phyloP scores from a whole-genome alignment of 2,329 filamentous ascomycete species.

The Trichoderma hamatum region DNA sequence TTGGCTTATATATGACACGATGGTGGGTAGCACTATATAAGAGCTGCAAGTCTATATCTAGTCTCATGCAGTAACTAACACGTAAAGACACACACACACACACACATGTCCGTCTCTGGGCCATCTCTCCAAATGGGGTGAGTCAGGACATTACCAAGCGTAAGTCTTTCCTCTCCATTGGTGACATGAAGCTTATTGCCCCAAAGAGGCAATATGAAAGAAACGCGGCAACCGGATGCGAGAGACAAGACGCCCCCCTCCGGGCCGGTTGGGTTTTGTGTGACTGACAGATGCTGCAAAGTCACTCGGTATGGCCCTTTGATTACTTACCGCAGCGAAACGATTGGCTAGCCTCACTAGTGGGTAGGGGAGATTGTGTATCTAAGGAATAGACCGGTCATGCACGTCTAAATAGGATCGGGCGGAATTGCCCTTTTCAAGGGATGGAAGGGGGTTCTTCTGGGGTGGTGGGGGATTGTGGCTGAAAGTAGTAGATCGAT shows the following conservation, averaged over 20 bases:
- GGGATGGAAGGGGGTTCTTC: not conserved
- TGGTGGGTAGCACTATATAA: not conserved
- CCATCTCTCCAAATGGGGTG: not conserved
- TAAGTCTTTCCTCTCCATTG: not conserved
- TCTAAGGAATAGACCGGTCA: not conserved
- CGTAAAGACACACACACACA: not conserved
- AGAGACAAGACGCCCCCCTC: not conserved
- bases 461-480: slow-evolving; percentile 1
- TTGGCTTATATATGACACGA: not conserved
- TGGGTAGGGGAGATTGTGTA: not conserved
- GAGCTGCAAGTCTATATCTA: not conserved
- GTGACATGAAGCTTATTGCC: not conserved
- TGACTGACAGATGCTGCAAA: not conserved
- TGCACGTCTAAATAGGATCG: slow-evolving; percentile 1
- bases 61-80: not conserved
- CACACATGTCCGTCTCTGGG: not conserved
- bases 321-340: not conserved
- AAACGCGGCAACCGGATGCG: not conserved
- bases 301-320: not conserved
- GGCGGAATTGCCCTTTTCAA: slow-evolving; percentile 20
- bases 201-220: not conserved
- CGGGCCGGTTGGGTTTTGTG: not conserved
- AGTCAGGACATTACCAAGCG: not conserved
- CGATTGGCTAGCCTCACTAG: slow-evolving; percentile 6
- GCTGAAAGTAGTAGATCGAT: not conserved